phyloP scores from a whole-genome alignment of 306 rosid genomes.

The Hylodesmum podocarpum region DNA sequence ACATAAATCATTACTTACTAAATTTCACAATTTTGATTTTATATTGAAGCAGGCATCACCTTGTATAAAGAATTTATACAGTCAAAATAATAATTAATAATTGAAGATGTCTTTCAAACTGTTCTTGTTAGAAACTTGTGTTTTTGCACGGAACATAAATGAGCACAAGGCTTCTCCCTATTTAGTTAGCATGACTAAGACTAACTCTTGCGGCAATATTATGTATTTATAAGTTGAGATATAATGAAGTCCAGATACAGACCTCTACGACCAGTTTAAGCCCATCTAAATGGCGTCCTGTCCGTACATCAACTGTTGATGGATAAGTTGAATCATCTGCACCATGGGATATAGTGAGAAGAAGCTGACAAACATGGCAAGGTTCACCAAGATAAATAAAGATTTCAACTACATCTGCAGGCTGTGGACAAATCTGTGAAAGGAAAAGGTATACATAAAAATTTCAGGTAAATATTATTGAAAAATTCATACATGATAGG shows the following conservation, averaged over 20 bases:
- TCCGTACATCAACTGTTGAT: constrained; percentile 88
- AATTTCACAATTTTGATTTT: constrained; percentile 7
- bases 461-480: background rate
- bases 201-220: constrained; percentile 1
- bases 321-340: constrained; percentile 98
- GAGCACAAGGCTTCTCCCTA: constrained; percentile 8
- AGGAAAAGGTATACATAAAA: constrained; percentile 30
- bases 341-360: constrained; percentile 98
- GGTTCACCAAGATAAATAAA: constrained; percentile 96
- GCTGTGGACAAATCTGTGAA: constrained; percentile 87
- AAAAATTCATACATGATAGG: constrained; percentile 22
- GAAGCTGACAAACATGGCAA: constrained; percentile 98
- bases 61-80: constrained; percentile 1
- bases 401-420: constrained; percentile 86
- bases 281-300: constrained; percentile 81
- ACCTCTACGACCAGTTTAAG: constrained; percentile 91
- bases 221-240: constrained; percentile 10
- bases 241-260: constrained; percentile 29
- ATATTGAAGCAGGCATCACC: constrained; percentile 11
- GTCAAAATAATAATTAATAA: background rate
- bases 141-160: constrained; percentile 14
- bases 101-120: background rate
- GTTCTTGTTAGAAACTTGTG: constrained; percentile 11
- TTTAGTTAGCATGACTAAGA: constrained; percentile 21
- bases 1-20: constrained; percentile 12